Evolutionary conservation across 768 basidiomycete species (phyloP).

Genomic region (Tricholomella constricta): DNA sequence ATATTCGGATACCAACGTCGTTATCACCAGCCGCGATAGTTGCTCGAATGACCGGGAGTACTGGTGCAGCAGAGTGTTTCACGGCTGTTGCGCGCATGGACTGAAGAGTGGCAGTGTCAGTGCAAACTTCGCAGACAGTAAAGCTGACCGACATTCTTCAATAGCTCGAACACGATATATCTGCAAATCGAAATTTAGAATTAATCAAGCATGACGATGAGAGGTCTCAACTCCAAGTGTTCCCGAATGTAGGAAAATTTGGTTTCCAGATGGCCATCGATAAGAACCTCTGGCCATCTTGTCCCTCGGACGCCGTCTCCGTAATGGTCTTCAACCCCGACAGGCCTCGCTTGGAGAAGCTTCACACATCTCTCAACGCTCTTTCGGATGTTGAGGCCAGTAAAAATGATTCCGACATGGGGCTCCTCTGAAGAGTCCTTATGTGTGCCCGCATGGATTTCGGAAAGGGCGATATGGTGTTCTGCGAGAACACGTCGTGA

Average conservation of each 20-base stretch:
- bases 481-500: conserved; percentile 87
- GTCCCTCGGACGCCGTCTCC: conserved; percentile 27
- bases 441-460: conserved; percentile 45
- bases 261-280: conserved; percentile 73
- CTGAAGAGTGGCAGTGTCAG: conserved; percentile 35
- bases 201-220: neutral
- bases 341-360: conserved; percentile 53
- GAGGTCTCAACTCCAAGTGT: conserved; percentile 69
- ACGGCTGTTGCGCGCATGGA: conserved; percentile 70
- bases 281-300: conserved; percentile 60
- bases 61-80: conserved; percentile 44
- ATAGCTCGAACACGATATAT: conserved; percentile 86
- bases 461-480: conserved; percentile 84
- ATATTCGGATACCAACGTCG: conserved; percentile 80
- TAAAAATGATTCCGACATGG: conserved; percentile 86
- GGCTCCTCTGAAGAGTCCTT: conserved; percentile 44
- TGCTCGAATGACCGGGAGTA: conserved; percentile 63
- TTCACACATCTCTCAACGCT: conserved; percentile 70
- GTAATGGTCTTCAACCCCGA: conserved; percentile 42
- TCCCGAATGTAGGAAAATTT: conserved; percentile 84
- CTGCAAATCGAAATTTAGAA: conserved; percentile 31
- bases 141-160: conserved; percentile 76
- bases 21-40: conserved; percentile 78
- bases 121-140: neutral
- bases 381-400: conserved; percentile 65